Conservation (phyloP, 78 protist genomes). For the Protostelium mycophagum region DNA sequence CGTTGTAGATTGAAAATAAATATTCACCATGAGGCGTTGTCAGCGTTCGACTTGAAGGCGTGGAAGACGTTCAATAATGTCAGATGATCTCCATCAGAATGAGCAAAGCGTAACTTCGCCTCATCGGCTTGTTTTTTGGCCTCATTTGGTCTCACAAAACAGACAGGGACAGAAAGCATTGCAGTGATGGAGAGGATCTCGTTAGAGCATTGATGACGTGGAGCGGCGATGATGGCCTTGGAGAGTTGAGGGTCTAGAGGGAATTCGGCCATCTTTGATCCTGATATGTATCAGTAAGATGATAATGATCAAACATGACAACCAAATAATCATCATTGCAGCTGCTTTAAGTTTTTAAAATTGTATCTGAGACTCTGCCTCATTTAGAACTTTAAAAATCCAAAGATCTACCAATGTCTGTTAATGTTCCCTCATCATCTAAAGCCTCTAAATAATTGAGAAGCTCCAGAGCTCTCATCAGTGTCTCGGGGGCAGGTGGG, state of each 20-base stretch:
- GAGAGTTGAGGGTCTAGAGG: constrained; percentile 98
- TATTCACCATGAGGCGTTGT: constrained; percentile 31
- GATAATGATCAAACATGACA: too few species aligned
- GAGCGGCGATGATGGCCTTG: constrained; percentile 75
- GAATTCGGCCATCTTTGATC: constrained; percentile 87
- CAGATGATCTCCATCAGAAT: constrained; percentile 98
- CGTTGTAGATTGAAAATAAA: too few species aligned
- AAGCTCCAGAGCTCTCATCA: constrained; percentile 95
- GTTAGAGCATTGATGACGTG: constrained; percentile 78
- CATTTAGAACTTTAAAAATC: too few species aligned
- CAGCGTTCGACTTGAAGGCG: constrained; percentile 74
- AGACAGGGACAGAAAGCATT: constrained; percentile 85
- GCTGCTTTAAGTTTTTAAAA: neutral
- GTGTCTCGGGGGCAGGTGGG: constrained; percentile 98
- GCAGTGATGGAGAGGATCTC: constrained; percentile 91
- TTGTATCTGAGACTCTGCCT: neutral
- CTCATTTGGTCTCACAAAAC: constrained; percentile 92
- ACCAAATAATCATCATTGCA: too few species aligned
- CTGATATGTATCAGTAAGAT: neutral
- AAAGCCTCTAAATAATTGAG: constrained; percentile 97
- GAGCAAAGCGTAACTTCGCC: constrained; percentile 83
- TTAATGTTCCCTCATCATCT: constrained; percentile 93
- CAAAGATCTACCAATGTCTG: constrained; percentile 53
- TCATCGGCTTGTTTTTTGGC: constrained; percentile 74
- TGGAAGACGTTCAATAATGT: constrained; percentile 96